Evolutionary conservation across 2,329 filamentous ascomycete species (phyloP).

Genomic region (Sporothrix pallida): DNA sequence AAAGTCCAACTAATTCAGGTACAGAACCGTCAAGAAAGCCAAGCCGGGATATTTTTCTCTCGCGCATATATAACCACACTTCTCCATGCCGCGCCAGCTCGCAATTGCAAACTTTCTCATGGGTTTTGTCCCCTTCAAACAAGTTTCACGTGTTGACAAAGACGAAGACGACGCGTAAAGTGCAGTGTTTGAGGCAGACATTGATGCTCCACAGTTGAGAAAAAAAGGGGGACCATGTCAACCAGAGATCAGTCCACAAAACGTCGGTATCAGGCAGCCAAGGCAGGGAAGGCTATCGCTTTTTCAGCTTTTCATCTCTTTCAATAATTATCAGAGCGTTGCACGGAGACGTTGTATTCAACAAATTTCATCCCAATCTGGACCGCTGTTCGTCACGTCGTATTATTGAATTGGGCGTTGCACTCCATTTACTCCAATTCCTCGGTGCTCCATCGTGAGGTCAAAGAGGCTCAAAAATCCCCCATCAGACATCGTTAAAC

Average conservation of each 20-base stretch:
- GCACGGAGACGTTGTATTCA: neutral
- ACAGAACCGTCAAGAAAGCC: neutral
- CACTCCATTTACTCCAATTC: neutral
- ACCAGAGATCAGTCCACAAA: constrained; percentile 21
- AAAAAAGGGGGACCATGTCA: neutral
- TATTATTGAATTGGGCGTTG: neutral
- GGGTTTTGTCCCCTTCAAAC: constrained; percentile 9
- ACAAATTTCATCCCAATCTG: neutral
- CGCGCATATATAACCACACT: neutral
- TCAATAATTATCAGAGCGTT: neutral
- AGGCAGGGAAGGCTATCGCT: neutral
- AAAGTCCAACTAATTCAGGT: neutral
- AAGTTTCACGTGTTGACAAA: constrained; percentile 6
- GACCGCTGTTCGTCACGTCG: too few relatives aligned
- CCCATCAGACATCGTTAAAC: too few relatives aligned
- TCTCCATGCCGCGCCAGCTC: neutral
- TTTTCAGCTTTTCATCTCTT: neutral
- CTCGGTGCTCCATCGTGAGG: too few relatives aligned
- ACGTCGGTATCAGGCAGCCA: constrained; percentile 11
- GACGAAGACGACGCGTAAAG: constrained; percentile 16
- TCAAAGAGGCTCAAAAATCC: too few relatives aligned
- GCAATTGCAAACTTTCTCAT: neutral
- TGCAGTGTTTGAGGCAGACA: constrained; percentile 22
- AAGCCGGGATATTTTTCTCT: neutral
- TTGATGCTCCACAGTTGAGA: constrained; percentile 20